A percentile compares a stretch with the other conserved stretches of the same genome.
Evolutionary conservation across 2,329 filamentous ascomycete species (phyloP).

Genomic region (Scytalidium sp.): DNA sequence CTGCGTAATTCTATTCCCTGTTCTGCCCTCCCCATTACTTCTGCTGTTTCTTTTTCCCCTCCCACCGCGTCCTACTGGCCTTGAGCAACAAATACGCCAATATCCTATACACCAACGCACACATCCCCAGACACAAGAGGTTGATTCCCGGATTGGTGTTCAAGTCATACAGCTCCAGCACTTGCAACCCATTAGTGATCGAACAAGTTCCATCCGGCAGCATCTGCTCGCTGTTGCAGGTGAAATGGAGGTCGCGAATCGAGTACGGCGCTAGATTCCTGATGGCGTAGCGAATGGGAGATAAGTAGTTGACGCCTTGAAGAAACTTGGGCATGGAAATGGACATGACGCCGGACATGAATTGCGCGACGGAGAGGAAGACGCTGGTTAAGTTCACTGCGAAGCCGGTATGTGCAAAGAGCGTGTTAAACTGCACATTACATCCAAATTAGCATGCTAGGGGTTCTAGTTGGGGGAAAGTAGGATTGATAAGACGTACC

Average conservation of each 20-base stretch:
- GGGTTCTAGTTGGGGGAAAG: neutral
- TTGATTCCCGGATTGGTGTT: conserved; percentile 60
- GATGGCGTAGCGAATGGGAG: conserved; percentile 67
- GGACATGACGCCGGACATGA: conserved; percentile 69
- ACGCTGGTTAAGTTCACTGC: conserved; percentile 71
- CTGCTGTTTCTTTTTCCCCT: conserved; percentile 1
- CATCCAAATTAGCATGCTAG: neutral
- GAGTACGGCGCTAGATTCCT: conserved; percentile 66
- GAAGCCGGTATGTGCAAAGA: conserved; percentile 73
- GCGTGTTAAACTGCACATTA: conserved; percentile 65
- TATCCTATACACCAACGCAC: conserved; percentile 62
- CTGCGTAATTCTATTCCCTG: no score
- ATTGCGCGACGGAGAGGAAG: conserved; percentile 66
- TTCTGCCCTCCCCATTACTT: no score
- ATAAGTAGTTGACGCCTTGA: conserved; percentile 67
- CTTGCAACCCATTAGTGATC: conserved; percentile 63
- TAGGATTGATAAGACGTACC: conserved; percentile 13
- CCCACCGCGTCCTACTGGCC: conserved; percentile 51
- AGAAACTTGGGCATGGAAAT: conserved; percentile 67
- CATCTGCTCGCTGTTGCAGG: conserved; percentile 58
- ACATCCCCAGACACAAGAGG: conserved; percentile 59
- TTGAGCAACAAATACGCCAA: conserved; percentile 59
- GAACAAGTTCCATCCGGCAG: conserved; percentile 60
- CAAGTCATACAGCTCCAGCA: conserved; percentile 64
- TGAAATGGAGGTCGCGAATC: conserved; percentile 57